Percentiles rank a stretch among this genome's conserved stretches.
These are phyloP conservation scores for Colletotrichum karsti DNA, from an alignment of 2,329 filamentous ascomycete species.

Conservation along the genomic window DNA sequence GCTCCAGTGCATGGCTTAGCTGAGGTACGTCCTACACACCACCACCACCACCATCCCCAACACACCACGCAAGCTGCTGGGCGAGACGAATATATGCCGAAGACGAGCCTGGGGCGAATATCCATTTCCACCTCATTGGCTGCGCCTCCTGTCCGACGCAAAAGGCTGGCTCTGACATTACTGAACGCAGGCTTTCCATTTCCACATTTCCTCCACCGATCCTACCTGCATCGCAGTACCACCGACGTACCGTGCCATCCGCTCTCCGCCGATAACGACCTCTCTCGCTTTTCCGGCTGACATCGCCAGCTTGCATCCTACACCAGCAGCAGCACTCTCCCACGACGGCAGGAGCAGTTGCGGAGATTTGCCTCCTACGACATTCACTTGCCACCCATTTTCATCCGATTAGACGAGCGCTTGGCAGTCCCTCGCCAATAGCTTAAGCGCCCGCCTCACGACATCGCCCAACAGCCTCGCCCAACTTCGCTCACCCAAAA, in stretches of 20 bases:
- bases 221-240: background rate
- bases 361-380: background rate
- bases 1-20: constrained; percentile 15
- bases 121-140: background rate
- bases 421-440: background rate
- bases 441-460: background rate
- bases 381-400: background rate
- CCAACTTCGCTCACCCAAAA: constrained; percentile 4
- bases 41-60: background rate
- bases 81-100: background rate
- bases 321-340: background rate
- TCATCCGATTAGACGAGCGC: background rate
- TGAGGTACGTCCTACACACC: constrained; percentile 2
- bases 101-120: background rate
- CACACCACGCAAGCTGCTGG: background rate
- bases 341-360: background rate
- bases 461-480: background rate
- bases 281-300: constrained; percentile 11
- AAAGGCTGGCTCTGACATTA: background rate
- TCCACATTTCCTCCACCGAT: background rate
- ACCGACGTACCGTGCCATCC: constrained; percentile 8
- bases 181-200: background rate
- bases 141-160: background rate
- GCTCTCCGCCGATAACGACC: constrained; percentile 20
- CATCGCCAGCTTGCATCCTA: background rate